Evolutionary conservation across 306 rosid species (phyloP).

Genomic region (Acacia acuminata): DNA sequence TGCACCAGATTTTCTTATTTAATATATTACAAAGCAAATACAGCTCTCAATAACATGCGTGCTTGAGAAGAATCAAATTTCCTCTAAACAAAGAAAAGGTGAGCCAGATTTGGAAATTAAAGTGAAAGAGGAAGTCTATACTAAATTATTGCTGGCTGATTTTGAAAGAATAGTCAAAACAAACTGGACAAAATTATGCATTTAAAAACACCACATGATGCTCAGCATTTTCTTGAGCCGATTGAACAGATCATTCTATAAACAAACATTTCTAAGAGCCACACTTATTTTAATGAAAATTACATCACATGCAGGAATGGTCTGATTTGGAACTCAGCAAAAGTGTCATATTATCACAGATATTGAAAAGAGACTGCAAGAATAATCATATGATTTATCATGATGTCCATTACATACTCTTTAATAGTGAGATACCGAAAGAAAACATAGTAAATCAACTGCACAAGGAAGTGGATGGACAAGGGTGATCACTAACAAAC

Average conservation of each 20-base stretch:
- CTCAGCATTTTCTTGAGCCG: constrained; percentile 11
- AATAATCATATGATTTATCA: neutral
- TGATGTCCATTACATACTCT: constrained; percentile 9
- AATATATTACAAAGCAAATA: neutral
- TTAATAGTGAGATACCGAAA: constrained; percentile 3
- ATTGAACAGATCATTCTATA: constrained; percentile 15
- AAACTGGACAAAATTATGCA: neutral
- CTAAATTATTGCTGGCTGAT: neutral
- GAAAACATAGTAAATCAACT: constrained; percentile 16
- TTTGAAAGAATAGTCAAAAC: neutral
- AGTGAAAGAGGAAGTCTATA: neutral
- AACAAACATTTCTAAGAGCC: neutral
- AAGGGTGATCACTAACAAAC: constrained; percentile 24
- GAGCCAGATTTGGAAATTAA: neutral
- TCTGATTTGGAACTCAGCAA: neutral
- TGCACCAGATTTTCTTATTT: constrained; percentile 1
- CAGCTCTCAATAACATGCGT: neutral
- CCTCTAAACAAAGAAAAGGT: neutral
- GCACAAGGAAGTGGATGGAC: constrained; percentile 14
- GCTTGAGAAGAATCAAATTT: constrained; percentile 7
- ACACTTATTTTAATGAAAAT: neutral
- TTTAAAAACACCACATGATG: neutral
- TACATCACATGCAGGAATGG: neutral
- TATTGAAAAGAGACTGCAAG: neutral
- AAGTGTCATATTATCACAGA: constrained; percentile 12